phyloP scores from a whole-genome alignment of 768 basidiomycete species.

The Termitomyces sp. region DNA sequence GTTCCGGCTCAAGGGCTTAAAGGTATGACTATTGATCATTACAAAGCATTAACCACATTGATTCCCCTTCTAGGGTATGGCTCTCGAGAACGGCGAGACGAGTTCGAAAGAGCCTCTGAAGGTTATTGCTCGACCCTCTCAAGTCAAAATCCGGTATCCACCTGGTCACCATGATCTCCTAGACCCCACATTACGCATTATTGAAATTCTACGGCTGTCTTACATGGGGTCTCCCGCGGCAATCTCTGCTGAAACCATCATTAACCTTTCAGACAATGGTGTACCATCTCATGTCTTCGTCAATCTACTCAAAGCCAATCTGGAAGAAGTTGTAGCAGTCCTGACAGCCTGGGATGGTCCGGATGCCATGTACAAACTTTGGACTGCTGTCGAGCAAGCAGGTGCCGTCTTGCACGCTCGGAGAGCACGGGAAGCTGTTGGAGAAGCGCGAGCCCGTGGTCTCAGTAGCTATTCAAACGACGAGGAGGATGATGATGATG shows the following conservation, averaged over 20 bases:
- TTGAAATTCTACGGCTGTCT: constrained; percentile 52
- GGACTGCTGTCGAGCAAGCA: constrained; percentile 32
- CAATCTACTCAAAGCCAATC: constrained; percentile 30
- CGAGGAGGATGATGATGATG: constrained; percentile 37
- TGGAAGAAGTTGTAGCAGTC: constrained; percentile 32
- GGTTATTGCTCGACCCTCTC: constrained; percentile 37
- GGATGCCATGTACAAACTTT: constrained; percentile 38
- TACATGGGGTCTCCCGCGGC: constrained; percentile 42
- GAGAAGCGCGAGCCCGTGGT: constrained; percentile 43
- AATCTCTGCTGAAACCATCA: constrained; percentile 55
- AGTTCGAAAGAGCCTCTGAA: constrained; percentile 14
- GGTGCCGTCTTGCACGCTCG: constrained; percentile 35
- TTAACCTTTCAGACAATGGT: constrained; percentile 64
- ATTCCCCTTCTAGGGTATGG: constrained; percentile 30
- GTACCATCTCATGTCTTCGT: constrained; percentile 42
- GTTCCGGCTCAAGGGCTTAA: constrained; percentile 43
- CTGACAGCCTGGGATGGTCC: constrained; percentile 43
- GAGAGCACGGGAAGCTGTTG: constrained; percentile 27
- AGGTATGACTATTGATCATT: constrained; percentile 26
- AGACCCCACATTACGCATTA: constrained; percentile 41
- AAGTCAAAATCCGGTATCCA: constrained; percentile 44
- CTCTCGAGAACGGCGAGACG: constrained; percentile 10
- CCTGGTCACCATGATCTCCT: constrained; percentile 9
- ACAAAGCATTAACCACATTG: neutral
- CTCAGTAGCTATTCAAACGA: constrained; percentile 34